Evolutionary conservation across 257 asterid species (phyloP).

Genomic region (Solanum appendiculatum): DNA sequence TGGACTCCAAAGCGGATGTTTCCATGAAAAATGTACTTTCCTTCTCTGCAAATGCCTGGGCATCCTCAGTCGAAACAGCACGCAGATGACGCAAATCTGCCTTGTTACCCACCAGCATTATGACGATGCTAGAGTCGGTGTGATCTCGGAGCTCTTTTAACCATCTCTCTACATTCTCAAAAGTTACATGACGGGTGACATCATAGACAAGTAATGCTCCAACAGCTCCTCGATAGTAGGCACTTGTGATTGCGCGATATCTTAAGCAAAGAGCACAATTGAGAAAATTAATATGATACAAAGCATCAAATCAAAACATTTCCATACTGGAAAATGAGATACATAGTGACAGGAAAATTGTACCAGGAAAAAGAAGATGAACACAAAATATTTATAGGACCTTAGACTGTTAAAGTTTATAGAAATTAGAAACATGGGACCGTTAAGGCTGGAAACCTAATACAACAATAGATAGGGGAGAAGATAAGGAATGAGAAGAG

Average conservation of each 20-base stretch:
- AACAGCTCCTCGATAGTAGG: slow-evolving; percentile 1
- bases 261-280: not conserved
- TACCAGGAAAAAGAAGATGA: not conserved
- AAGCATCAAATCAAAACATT: not conserved
- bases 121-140: not conserved
- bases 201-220: not conserved
- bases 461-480: not conserved
- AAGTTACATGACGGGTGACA: not conserved
- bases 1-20: slow-evolving; percentile 3
- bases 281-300: not conserved
- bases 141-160: slow-evolving; percentile 5
- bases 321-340: not conserved
- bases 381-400: not conserved
- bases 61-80: not conserved
- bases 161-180: slow-evolving; percentile 8
- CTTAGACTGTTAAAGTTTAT: not conserved
- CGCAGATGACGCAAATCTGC: slow-evolving; percentile 7
- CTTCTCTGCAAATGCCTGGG: not conserved
- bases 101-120: slow-evolving; percentile 5
- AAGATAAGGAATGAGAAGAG: not conserved
- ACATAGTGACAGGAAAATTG: not conserved
- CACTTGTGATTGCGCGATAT: slow-evolving; percentile 4
- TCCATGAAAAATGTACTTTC: slow-evolving; percentile 8
- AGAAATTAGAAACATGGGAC: not conserved
- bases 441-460: not conserved